These are phyloP conservation scores for Kwoniella botswanensis DNA, from an alignment of 768 basidiomycete genomes.

Conservation along the genomic window DNA sequence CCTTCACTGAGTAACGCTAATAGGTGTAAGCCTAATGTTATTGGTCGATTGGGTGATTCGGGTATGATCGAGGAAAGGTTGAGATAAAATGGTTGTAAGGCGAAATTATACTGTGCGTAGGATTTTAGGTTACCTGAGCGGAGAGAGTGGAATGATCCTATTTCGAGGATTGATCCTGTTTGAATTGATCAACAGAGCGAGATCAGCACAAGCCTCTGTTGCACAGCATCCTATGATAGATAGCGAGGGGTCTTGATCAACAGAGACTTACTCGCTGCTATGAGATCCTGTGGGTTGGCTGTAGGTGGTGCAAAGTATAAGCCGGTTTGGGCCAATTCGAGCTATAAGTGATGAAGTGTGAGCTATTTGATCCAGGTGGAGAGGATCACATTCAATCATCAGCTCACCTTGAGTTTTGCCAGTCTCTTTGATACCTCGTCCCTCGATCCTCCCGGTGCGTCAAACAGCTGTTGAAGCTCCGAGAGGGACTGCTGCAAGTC, in stretches of 20 bases:
- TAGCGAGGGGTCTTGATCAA: no score
- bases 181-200: background rate
- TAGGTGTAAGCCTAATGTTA: constrained; percentile 89
- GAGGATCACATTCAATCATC: no score
- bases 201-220: no score
- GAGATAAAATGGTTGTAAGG: constrained; percentile 42
- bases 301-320: constrained; percentile 45
- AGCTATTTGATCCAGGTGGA: no score
- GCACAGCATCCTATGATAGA: no score
- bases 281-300: constrained; percentile 38
- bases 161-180: constrained; percentile 89
- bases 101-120: constrained; percentile 84
- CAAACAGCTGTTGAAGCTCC: constrained; percentile 44
- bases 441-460: constrained; percentile 31
- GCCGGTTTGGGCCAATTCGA: constrained; percentile 48
- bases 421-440: constrained; percentile 35
- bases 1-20: constrained; percentile 87
- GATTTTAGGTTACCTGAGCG: constrained; percentile 84
- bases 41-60: constrained; percentile 81
- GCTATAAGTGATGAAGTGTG: constrained; percentile 22
- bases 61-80: constrained; percentile 63
- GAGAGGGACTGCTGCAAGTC: constrained; percentile 45
- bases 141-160: constrained; percentile 93
- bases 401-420: constrained; percentile 43
- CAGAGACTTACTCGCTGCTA: constrained; percentile 38